Conservation (phyloP, 1,284 basidiomycete genomes). For the Ganoderma multipileum region DNA sequence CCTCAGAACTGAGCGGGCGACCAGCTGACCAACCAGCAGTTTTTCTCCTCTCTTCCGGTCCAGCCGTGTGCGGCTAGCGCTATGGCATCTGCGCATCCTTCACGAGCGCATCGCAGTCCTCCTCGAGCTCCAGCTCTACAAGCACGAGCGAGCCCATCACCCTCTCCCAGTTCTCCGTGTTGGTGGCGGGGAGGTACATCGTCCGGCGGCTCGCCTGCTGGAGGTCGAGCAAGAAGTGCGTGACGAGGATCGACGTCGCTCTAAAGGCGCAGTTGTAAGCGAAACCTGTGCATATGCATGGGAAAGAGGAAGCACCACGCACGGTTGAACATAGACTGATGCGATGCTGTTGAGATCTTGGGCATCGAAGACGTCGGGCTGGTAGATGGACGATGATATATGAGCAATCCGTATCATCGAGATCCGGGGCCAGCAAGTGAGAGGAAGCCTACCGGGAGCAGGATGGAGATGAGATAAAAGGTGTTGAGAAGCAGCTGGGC, state of each 20-base stretch:
- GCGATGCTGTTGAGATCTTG: slow-evolving; percentile 7
- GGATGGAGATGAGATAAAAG: neutral
- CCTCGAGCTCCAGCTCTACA: neutral
- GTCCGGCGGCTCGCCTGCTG: slow-evolving; percentile 10
- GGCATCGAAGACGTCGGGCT: neutral
- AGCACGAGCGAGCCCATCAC: slow-evolving; percentile 6
- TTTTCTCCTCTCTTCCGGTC: too few species aligned
- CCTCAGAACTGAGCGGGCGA: too few species aligned
- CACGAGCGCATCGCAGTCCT: neutral
- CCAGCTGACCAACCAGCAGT: too few species aligned
- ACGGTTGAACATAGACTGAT: slow-evolving; percentile 5
- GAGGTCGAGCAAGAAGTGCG: slow-evolving; percentile 18
- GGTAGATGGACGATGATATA: neutral
- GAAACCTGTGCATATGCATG: neutral
- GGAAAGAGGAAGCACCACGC: neutral
- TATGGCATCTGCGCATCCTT: neutral
- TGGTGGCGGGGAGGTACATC: neutral
- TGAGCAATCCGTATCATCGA: neutral
- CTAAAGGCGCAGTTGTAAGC: neutral
- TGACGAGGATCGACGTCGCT: slow-evolving; percentile 6
- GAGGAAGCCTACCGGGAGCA: slow-evolving; percentile 2
- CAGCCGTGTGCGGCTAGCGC: too few species aligned
- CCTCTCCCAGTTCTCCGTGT: slow-evolving; percentile 4
- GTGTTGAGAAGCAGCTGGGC: slow-evolving; percentile 2
- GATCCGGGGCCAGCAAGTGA: neutral